Base-by-base conservation (phyloP, 352 stramenopile genomes). In the Phytophthora sp. region DNA sequence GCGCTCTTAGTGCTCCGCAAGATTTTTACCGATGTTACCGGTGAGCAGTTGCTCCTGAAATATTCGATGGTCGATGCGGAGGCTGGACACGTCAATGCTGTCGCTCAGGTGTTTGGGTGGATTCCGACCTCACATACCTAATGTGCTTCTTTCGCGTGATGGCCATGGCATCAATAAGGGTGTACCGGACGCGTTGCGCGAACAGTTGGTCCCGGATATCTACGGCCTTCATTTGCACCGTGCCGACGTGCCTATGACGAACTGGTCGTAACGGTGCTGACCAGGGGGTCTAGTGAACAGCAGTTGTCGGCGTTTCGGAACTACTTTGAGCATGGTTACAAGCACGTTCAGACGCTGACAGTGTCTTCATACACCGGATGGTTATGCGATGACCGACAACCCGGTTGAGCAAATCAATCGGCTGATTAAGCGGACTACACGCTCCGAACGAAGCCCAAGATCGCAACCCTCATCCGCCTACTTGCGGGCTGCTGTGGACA, bases 71-170 rank as follows among this genome's bases (percentile, higher is more conserved):
- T 1, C 1, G 41, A 53, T 24, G 39, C 27, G 4, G 53, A 60
- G 20, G 38, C n/a, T 23, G 52, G 16, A 4, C 39, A 61, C 30
- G 20, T n/a, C 20, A 61, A 53, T 31, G 54, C 18, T 15, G 36
- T 60, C n/a, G 26, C 11, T 5, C 8, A 50, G 21, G 36, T 36
- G 12, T 60, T 42, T 35, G 26, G 52, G n/a, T 41, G 29, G 52
- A 59, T 50, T 59, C 36, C 13, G 54, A 46, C 18, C 24, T 36
- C 27, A 23, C 5, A 7, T 46, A 61, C 29, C n/a, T 74, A 0
- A 67, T 78, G 60, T 78, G 57, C 18, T 78, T 74, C 29, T 70
- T 69, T 29, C 61, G 70, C 20, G 56, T 67, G 18, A 67, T 63
- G 60, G 27, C 49, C 1, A 72, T 72, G n/a, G n/a, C n/a, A n/a